Evolutionary conservation across 1,139 yeast species (phyloP).

Genomic region (Blastobotrys elegans): DNA sequence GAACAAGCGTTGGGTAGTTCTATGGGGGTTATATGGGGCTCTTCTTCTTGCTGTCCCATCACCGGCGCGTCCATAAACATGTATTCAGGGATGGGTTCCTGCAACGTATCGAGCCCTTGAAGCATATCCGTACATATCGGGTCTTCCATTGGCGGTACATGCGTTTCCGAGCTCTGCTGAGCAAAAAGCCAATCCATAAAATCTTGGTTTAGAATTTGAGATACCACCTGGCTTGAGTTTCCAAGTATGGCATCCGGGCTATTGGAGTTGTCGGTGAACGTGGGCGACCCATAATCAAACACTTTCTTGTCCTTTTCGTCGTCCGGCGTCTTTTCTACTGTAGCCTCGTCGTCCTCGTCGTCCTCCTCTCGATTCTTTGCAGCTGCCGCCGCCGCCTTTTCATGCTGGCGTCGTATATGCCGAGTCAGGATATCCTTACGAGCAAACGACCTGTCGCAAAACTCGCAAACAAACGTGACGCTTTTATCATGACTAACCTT

Average conservation of each 20-base stretch:
- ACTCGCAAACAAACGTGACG: slow-evolving; percentile 21
- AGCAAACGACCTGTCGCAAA: slow-evolving; percentile 21
- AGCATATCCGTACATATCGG: slow-evolving; percentile 2
- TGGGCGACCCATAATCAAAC: slow-evolving; percentile 16
- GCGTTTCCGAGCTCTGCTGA: neutral
- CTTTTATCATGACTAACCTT: slow-evolving; percentile 20
- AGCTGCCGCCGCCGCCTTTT: slow-evolving; percentile 1
- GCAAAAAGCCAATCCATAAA: slow-evolving; percentile 26
- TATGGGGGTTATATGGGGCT: no score
- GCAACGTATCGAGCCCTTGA: neutral
- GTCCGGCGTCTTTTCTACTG: neutral
- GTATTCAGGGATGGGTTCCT: slow-evolving; percentile 4
- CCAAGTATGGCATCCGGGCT: slow-evolving; percentile 27
- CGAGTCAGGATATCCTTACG: slow-evolving; percentile 25
- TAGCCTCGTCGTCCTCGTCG: neutral
- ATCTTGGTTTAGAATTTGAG: slow-evolving; percentile 25
- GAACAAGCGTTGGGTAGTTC: neutral
- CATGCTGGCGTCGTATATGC: slow-evolving; percentile 24
- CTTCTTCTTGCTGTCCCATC: slow-evolving; percentile 3
- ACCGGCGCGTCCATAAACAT: neutral
- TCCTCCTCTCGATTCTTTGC: slow-evolving; percentile 6
- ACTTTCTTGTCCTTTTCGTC: neutral
- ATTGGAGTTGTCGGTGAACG: slow-evolving; percentile 18
- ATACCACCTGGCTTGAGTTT: slow-evolving; percentile 24
- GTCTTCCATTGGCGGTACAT: neutral